Conservation (phyloP, 768 basidiomycete species). For the Mycena venus region DNA sequence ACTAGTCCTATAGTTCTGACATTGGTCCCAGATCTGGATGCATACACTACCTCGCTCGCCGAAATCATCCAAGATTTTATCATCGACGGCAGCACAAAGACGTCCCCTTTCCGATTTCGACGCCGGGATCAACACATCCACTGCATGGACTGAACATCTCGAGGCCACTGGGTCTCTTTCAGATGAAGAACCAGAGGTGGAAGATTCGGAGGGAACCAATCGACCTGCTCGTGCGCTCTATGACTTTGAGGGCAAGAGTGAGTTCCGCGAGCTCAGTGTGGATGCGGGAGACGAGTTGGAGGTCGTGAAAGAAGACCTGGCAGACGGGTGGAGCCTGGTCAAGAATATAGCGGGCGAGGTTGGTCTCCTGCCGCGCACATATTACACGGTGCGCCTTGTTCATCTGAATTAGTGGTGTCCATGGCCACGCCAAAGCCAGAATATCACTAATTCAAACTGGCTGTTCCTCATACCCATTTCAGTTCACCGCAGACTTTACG, state of each 20-base stretch:
- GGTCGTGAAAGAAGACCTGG: conserved; percentile 78
- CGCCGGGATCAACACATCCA: conserved; percentile 81
- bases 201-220: conserved; percentile 51
- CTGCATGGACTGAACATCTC: conserved; percentile 80
- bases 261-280: conserved; percentile 79
- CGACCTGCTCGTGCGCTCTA: conserved; percentile 78
- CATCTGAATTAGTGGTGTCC: no score
- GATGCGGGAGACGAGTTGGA: conserved; percentile 79
- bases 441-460: no score
- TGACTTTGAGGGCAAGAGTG: conserved; percentile 79
- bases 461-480: not conserved
- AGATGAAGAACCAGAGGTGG: conserved; percentile 61
- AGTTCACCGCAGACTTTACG: conserved; percentile 79
- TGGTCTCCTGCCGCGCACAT: conserved; percentile 77
- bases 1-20: not conserved
- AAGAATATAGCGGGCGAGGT: conserved; percentile 68
- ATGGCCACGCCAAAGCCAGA: no score
- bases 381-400: conserved; percentile 74
- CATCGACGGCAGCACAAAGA: not conserved
- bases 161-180: conserved; percentile 63
- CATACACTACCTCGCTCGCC: conserved; percentile 33
- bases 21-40: conserved; percentile 1
- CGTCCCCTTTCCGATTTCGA: conserved; percentile 71
- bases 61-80: conserved; percentile 7
- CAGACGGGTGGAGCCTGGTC: conserved; percentile 88